Evolutionary conservation across 2,329 filamentous ascomycete genomes (phyloP).

Genomic region (Cladophialophora exuberans): DNA sequence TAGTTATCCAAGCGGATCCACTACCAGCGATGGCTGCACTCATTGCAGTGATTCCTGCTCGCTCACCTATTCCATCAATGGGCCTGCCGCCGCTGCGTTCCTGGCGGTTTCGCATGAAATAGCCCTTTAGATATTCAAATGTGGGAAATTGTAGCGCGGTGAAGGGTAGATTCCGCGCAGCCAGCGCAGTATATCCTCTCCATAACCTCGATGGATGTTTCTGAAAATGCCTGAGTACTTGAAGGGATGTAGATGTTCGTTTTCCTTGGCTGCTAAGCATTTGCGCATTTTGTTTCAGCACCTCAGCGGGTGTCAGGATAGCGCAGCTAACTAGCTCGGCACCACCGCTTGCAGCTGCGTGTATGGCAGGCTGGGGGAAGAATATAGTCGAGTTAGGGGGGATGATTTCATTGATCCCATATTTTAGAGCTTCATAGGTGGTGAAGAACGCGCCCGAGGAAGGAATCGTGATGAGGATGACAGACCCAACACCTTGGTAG

Average conservation of each 20-base stretch:
- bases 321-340: conserved; percentile 85
- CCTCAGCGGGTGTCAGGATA: conserved; percentile 85
- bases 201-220: conserved; percentile 59
- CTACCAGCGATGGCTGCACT: conserved; percentile 76
- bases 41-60: conserved; percentile 69
- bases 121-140: conserved; percentile 71
- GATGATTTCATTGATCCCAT: conserved; percentile 57
- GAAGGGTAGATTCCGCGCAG: conserved; percentile 81
- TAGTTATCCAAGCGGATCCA: conserved; percentile 78
- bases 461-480: conserved; percentile 86
- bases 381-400: conserved; percentile 47
- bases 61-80: conserved; percentile 59
- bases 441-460: conserved; percentile 88
- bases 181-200: conserved; percentile 79
- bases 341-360: conserved; percentile 72
- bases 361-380: conserved; percentile 69
- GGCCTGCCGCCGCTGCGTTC: conserved; percentile 43
- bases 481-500: conserved; percentile 85
- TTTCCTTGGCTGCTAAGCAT: conserved; percentile 58
- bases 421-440: conserved; percentile 80
- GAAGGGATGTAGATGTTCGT: conserved; percentile 52
- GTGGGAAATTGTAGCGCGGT: conserved; percentile 87
- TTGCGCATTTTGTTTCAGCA: conserved; percentile 92
- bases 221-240: conserved; percentile 61
- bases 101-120: conserved; percentile 52